Conservation (phyloP, 805 yeast species). For the Sungouiella blattae region DNA sequence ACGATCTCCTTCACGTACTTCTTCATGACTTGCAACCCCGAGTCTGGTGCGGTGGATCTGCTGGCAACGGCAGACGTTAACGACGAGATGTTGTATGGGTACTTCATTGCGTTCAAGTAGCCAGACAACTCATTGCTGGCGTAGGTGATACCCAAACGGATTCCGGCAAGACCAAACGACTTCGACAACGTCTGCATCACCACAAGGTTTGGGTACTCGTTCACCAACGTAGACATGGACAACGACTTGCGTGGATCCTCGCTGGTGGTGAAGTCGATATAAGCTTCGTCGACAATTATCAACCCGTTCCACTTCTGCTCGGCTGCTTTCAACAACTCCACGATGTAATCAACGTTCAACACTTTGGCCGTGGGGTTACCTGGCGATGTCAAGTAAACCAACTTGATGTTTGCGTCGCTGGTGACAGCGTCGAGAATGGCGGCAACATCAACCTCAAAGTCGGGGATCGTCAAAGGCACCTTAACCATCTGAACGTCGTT, state of each 20-base stretch:
- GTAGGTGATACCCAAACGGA: conserved; percentile 81
- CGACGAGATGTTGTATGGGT: conserved; percentile 90
- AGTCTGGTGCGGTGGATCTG: conserved; percentile 59
- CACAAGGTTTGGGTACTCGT: conserved; percentile 74
- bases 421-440: conserved; percentile 49
- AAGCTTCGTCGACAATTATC: conserved; percentile 91
- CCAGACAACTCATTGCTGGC: conserved; percentile 57
- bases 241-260: conserved; percentile 33
- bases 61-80: conserved; percentile 72
- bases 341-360: conserved; percentile 38
- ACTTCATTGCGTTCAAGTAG: conserved; percentile 84
- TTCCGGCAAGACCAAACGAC: conserved; percentile 95
- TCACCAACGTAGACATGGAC: conserved; percentile 75
- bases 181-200: conserved; percentile 92
- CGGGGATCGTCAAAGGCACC: conserved; percentile 58
- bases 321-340: conserved; percentile 44
- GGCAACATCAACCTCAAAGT: conserved; percentile 56
- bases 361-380: conserved; percentile 91
- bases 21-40: conserved; percentile 59
- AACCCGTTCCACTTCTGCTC: conserved; percentile 64
- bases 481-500: conserved; percentile 79
- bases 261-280: conserved; percentile 66
- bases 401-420: conserved; percentile 61
- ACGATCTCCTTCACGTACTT: conserved; percentile 46
- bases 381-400: conserved; percentile 87